Percentiles rank a stretch among this genome's conserved stretches.
phyloP scores from a whole-genome alignment of 2,329 filamentous ascomycete genomes.

The Botrytis squamosa region DNA sequence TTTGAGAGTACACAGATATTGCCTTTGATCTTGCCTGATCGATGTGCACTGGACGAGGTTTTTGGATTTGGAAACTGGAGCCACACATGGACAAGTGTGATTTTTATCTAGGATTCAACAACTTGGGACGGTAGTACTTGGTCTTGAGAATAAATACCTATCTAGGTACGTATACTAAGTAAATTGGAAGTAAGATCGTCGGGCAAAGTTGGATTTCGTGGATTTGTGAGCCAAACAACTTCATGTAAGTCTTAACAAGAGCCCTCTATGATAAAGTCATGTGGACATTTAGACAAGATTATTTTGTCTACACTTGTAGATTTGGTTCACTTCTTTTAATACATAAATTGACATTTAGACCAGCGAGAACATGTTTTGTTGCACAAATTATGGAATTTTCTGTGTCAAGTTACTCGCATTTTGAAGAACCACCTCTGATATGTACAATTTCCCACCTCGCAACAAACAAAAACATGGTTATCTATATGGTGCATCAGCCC shows the following conservation, averaged over 20 bases:
- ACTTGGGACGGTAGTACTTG: not conserved
- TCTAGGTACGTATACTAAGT: not conserved
- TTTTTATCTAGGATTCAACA: not conserved
- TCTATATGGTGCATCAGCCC: constrained; percentile 90
- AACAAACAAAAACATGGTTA: constrained; percentile 46
- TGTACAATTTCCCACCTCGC: constrained; percentile 18
- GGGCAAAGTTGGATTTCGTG: not conserved
- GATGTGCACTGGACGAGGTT: not conserved
- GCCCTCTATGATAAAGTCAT: too few relatives aligned
- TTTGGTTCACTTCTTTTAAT: not conserved
- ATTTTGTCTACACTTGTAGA: constrained; percentile 1
- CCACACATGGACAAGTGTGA: not conserved
- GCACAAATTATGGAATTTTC: not conserved
- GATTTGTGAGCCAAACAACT: not conserved
- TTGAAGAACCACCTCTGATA: constrained; percentile 12
- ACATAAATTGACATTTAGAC: not conserved
- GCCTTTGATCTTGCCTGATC: not conserved
- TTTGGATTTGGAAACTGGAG: not conserved
- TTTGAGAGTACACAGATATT: not conserved
- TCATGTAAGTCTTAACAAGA: not conserved
- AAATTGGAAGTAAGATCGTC: not conserved
- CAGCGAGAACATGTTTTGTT: not conserved
- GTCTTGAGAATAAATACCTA: not conserved
- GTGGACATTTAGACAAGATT: not conserved
- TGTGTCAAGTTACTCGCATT: constrained; percentile 11